phyloP scores from a whole-genome alignment of 805 yeast genomes.

The Sugiyamaella marilandica region DNA sequence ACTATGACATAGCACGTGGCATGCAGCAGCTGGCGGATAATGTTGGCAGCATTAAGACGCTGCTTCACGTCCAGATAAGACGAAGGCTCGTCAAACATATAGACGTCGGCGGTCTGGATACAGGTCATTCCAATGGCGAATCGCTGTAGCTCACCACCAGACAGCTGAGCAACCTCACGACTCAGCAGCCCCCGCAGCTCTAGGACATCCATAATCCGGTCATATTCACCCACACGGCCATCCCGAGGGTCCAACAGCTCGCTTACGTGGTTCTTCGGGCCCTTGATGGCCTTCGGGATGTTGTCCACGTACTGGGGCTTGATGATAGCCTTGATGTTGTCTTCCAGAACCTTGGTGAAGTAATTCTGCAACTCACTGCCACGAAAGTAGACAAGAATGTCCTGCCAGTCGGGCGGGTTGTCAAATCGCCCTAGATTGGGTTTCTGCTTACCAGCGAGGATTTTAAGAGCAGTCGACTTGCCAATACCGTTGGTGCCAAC shows the following conservation, averaged over 20 bases:
- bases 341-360: slow-evolving; percentile 90
- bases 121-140: slow-evolving; percentile 97
- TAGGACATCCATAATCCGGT: slow-evolving; percentile 59
- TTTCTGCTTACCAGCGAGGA: slow-evolving; percentile 94
- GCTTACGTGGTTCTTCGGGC: slow-evolving; percentile 78
- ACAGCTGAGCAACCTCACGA: slow-evolving; percentile 84
- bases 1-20: slow-evolving; percentile 81
- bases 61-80: slow-evolving; percentile 98
- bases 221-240: slow-evolving; percentile 66
- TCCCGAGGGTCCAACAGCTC: slow-evolving; percentile 70
- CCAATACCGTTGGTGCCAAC: slow-evolving; percentile 99
- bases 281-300: slow-evolving; percentile 92
- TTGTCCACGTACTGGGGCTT: slow-evolving; percentile 99
- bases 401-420: slow-evolving; percentile 97
- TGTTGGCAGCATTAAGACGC: slow-evolving; percentile 94
- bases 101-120: slow-evolving; percentile 90
- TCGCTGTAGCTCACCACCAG: slow-evolving; percentile 99
- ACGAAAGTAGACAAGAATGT: slow-evolving; percentile 83
- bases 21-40: slow-evolving; percentile 77
- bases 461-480: slow-evolving; percentile 93
- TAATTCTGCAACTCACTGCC: slow-evolving; percentile 97
- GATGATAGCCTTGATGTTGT: slow-evolving; percentile 90
- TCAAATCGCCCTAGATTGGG: slow-evolving; percentile 94
- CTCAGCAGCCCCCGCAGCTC: slow-evolving; percentile 72
- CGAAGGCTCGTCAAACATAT: slow-evolving; percentile 99